These are phyloP conservation scores for Penicillium nordicum DNA, from an alignment of 2,329 filamentous ascomycete genomes.

Conservation along the genomic window DNA sequence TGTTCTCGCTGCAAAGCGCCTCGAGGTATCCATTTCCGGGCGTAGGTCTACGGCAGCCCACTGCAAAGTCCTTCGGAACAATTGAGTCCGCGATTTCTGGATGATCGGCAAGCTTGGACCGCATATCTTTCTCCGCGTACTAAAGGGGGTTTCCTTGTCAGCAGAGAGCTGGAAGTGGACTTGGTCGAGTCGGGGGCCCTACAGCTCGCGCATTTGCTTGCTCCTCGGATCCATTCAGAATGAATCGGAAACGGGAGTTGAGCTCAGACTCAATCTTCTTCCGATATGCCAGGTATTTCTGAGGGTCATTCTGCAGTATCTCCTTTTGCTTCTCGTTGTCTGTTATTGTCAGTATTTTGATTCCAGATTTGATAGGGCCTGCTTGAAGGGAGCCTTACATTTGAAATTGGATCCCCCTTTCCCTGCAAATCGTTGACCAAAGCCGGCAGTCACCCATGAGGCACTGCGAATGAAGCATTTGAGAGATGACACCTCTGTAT, in stretches of 20 bases:
- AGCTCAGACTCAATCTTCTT: slow-evolving; percentile 29
- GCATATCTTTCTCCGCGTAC: slow-evolving; percentile 15
- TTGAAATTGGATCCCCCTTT: slow-evolving; percentile 22
- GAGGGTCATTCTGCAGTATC: slow-evolving; percentile 17
- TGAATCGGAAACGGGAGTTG: slow-evolving; percentile 22
- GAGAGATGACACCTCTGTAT: neutral
- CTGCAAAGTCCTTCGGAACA: slow-evolving; percentile 8
- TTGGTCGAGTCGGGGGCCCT: neutral
- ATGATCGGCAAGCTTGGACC: slow-evolving; percentile 1
- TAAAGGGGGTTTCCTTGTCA: neutral
- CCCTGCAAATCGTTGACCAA: slow-evolving; percentile 19
- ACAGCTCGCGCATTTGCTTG: slow-evolving; percentile 37
- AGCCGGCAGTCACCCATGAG: slow-evolving; percentile 16
- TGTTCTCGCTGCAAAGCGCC: slow-evolving; percentile 27
- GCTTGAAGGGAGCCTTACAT: slow-evolving; percentile 11
- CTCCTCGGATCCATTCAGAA: slow-evolving; percentile 44
- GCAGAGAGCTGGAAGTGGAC: neutral
- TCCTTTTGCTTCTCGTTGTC: slow-evolving; percentile 11
- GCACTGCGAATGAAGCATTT: slow-evolving; percentile 12
- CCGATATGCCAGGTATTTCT: slow-evolving; percentile 23
- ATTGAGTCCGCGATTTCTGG: slow-evolving; percentile 13
- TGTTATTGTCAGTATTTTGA: slow-evolving; percentile 1
- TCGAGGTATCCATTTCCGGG: slow-evolving; percentile 23
- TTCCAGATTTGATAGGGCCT: neutral
- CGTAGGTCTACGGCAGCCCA: slow-evolving; percentile 22